These are phyloP conservation scores for Annona squamosa DNA, from an alignment of 164 flowering plant species.

Conservation along the genomic window DNA sequence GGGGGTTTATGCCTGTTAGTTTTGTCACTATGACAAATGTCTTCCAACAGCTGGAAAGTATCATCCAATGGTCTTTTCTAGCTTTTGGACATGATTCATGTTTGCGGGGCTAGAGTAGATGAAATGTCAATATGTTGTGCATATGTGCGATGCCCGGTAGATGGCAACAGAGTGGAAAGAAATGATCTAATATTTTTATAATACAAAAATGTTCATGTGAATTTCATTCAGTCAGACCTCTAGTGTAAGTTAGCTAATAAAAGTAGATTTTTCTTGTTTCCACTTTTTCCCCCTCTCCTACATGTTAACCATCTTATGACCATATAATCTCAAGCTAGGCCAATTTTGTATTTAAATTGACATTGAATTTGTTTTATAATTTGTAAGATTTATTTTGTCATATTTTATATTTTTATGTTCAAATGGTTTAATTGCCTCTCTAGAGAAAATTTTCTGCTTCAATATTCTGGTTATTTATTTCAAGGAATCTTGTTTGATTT, in stretches of 20 bases:
- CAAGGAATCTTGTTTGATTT: neutral
- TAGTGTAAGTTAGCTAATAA: no score
- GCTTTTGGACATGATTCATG: neutral
- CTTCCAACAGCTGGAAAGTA: neutral
- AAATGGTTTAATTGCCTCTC: neutral
- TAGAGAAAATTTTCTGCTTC: neutral
- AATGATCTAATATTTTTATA: neutral
- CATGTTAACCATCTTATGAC: no score
- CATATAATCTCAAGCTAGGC: no score
- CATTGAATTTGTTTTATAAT: no score
- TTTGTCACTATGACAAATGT: neutral
- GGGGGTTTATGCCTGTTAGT: neutral
- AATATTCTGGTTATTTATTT: neutral
- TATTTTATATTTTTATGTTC: neutral
- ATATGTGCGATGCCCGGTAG: neutral
- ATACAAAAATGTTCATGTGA: no score
- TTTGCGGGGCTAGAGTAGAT: neutral
- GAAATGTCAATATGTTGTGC: neutral
- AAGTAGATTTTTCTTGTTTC: no score
- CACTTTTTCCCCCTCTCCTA: no score
- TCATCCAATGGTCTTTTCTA: neutral
- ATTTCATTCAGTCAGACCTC: no score
- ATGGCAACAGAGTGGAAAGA: neutral
- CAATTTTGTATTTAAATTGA: no score
- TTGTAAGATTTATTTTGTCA: no score